Conservation (phyloP, 345 rosid species). For the Moringa oleifera region DNA sequence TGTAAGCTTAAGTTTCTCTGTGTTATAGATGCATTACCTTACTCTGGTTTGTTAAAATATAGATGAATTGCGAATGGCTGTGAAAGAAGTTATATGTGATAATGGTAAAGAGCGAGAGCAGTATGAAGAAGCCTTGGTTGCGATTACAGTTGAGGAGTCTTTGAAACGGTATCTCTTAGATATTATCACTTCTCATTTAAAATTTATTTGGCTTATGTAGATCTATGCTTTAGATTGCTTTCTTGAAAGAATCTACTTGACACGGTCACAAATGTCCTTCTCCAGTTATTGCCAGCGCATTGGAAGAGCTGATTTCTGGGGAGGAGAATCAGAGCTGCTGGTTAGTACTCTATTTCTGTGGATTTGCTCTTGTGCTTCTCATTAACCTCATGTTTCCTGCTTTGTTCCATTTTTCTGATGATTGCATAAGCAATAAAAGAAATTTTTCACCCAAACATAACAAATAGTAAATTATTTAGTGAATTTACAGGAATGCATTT, state of each 20-base stretch:
- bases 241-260: conserved; percentile 8
- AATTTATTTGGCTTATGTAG: neutral
- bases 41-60: conserved; percentile 13
- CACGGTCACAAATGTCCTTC: neutral
- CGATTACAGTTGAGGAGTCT: conserved; percentile 79
- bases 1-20: neutral
- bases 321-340: conserved; percentile 92
- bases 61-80: conserved; percentile 88
- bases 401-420: neutral
- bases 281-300: conserved; percentile 76
- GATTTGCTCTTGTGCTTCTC: conserved; percentile 4
- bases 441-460: neutral
- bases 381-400: neutral
- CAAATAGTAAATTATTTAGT: neutral
- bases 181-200: neutral
- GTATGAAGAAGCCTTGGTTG: conserved; percentile 70
- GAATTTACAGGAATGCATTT: neutral
- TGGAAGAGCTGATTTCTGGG: conserved; percentile 76
- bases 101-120: conserved; percentile 47
- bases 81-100: conserved; percentile 77
- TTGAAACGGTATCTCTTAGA: conserved; percentile 52
- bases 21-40: conserved; percentile 6
- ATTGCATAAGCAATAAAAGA: neutral
- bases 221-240: neutral
- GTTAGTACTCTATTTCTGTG: conserved; percentile 36